Conservation (phyloP, 441 rosid genomes). For the Eugenia klotzschiana region DNA sequence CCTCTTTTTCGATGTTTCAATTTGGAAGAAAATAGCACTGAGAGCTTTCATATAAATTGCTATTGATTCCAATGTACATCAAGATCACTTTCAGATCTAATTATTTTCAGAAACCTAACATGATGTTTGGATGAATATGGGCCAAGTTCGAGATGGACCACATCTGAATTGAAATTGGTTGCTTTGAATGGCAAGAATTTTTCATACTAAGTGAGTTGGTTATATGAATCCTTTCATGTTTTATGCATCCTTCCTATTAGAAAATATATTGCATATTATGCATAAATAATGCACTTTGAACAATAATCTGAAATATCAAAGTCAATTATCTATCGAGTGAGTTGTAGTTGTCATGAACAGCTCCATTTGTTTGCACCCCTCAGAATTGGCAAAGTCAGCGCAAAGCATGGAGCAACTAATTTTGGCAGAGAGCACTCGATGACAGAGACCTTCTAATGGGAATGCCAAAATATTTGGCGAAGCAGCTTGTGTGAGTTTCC, state of each 20-base stretch:
- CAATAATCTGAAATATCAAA: not conserved
- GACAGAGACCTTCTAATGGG: not conserved
- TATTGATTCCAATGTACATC: not conserved
- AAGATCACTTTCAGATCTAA: not conserved
- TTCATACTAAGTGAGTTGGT: not conserved
- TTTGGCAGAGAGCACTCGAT: not conserved
- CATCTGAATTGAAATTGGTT: not conserved
- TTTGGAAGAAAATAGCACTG: not conserved
- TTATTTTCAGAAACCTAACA: not conserved
- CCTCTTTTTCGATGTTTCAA: not conserved
- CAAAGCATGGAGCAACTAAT: not conserved
- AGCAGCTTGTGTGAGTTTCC: not conserved
- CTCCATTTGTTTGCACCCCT: not conserved
- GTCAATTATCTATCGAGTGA: not conserved
- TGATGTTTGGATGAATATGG: not conserved
- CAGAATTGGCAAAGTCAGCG: not conserved
- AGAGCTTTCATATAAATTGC: not conserved
- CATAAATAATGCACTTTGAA: not conserved
- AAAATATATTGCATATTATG: not conserved
- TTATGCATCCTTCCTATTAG: not conserved
- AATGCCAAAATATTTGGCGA: not conserved
- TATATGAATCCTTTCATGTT: not conserved
- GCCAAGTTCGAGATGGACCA: not conserved
- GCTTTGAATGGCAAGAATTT: not conserved
- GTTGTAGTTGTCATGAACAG: not conserved